Base-by-base conservation (phyloP, 1,139 yeast genomes). In the Protomyces macrosporus region DNA sequence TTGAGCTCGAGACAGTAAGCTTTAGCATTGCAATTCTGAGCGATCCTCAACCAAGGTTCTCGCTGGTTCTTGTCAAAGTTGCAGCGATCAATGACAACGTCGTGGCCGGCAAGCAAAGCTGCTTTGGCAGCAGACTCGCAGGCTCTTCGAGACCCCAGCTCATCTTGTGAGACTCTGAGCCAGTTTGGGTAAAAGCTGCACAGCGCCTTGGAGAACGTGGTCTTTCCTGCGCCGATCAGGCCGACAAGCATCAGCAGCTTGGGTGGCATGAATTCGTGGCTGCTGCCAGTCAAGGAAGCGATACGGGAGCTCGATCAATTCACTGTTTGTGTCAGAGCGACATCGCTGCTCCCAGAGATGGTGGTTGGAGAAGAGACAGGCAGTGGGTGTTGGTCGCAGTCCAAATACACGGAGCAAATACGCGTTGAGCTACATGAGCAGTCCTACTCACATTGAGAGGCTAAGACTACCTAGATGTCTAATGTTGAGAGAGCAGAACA, bases 21-120 rank as follows among this genome's bases (percentile, higher is more conserved):
- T 12, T 14, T 30, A 7, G 42, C 39, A 16, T 52, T 6, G 12
- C 12, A 52, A 7, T 35, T n/a, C 42, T 30, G 32, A 9, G 42
- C 42, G n/a, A 52, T 34, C 9, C 42, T 9, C 30, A 52, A 12
- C 55, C 55, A 52, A 4, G 55, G 12, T 16, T 33, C 23, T 3
- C 55, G 32, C 23, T 52, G 55, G 14, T 34, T 52, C 42, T 52
- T 52, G 42, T 52, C 42, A 16, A 52, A 52, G 40, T 52, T 52
- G 40, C 55, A 52, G 6, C 55, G 55, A 16, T 52, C 55, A 33
- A 52, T 52, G 6, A 52, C 37, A 14, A 52, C 42, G 23, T 16
- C 10, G 10, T 9, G 5, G n/a, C 55, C 55, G 9, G 12, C 16
- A n/a, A 12, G 32, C 6, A 52, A 40, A 4, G 35, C 40, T n/a